A percentile compares a stretch with the other conserved stretches of the same genome.
These are phyloP conservation scores for Pythium rhizo-oryzae DNA, from an alignment of 352 stramenopile genomes.

Conservation along the genomic window DNA sequence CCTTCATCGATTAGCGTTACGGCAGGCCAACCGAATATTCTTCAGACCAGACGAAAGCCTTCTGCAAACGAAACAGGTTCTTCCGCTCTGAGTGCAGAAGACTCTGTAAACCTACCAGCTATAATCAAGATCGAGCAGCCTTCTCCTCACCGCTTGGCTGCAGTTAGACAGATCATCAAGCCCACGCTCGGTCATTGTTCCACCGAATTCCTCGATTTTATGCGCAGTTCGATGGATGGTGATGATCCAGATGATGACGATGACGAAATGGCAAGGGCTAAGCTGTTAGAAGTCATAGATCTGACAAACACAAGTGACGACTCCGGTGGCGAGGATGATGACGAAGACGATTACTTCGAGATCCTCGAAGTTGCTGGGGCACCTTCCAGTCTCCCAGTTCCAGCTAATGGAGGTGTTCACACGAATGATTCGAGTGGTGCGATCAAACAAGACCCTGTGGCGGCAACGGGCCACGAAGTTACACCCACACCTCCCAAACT, in stretches of 20 bases:
- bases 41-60: constrained; percentile 2
- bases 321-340: constrained; percentile 39
- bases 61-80: neutral
- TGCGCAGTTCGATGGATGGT: constrained; percentile 30
- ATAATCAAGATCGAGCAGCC: constrained; percentile 20
- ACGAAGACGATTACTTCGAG: constrained; percentile 30
- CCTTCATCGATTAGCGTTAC: neutral
- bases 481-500: neutral
- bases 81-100: neutral
- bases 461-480: too few relatives aligned
- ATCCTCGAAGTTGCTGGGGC: neutral
- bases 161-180: constrained; percentile 15
- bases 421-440: neutral
- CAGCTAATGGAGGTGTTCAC: neutral
- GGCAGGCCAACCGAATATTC: neutral
- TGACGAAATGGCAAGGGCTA: constrained; percentile 44
- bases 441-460: neutral
- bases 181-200: constrained; percentile 21
- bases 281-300: constrained; percentile 61
- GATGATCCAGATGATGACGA: constrained; percentile 47
- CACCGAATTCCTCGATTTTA: constrained; percentile 24
- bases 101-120: neutral
- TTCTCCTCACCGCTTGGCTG: neutral
- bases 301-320: constrained; percentile 64
- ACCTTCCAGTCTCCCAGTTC: neutral